These are phyloP conservation scores for Rhodotorula glutinis DNA, from an alignment of 1,284 basidiomycete genomes.

Conservation along the genomic window DNA sequence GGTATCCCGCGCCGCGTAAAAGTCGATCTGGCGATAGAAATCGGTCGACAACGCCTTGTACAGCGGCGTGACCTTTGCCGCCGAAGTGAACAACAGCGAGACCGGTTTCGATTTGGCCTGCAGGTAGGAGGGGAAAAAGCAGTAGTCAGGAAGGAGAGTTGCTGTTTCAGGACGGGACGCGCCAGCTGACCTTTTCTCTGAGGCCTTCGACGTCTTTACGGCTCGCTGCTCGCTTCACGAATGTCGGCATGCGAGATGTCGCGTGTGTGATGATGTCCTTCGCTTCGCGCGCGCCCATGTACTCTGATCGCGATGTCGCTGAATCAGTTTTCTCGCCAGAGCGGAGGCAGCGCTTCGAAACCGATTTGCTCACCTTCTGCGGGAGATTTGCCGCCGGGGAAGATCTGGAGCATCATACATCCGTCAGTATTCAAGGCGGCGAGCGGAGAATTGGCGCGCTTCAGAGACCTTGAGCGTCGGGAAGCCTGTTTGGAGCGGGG, in stretches of 20 bases:
- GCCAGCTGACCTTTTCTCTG: slow-evolving; percentile 20
- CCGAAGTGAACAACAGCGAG: slow-evolving; percentile 42
- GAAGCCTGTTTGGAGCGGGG: slow-evolving; percentile 42
- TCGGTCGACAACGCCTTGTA: slow-evolving; percentile 46
- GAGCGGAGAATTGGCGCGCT: too few relatives aligned
- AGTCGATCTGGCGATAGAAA: slow-evolving; percentile 37
- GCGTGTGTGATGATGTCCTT: slow-evolving; percentile 48
- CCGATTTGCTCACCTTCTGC: slow-evolving; percentile 44
- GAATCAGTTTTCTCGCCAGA: too few relatives aligned
- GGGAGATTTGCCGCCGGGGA: slow-evolving; percentile 44
- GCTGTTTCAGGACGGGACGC: too few relatives aligned
- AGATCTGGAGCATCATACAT: slow-evolving; percentile 2
- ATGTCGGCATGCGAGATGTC: slow-evolving; percentile 47
- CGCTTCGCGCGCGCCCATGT: slow-evolving; percentile 47
- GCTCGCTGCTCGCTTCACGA: slow-evolving; percentile 47
- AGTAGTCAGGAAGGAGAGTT: background rate
- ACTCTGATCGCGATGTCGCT: slow-evolving; percentile 35
- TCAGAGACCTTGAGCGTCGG: slow-evolving; percentile 50
- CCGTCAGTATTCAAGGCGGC: background rate
- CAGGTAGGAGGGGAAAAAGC: background rate
- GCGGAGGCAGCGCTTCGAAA: background rate
- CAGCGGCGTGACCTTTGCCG: slow-evolving; percentile 39
- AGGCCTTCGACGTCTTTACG: slow-evolving; percentile 33
- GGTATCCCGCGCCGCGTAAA: slow-evolving; percentile 40
- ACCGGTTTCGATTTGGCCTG: slow-evolving; percentile 37